phyloP scores from a whole-genome alignment of 805 yeast species.

The Danielozyma ontarioensis region DNA sequence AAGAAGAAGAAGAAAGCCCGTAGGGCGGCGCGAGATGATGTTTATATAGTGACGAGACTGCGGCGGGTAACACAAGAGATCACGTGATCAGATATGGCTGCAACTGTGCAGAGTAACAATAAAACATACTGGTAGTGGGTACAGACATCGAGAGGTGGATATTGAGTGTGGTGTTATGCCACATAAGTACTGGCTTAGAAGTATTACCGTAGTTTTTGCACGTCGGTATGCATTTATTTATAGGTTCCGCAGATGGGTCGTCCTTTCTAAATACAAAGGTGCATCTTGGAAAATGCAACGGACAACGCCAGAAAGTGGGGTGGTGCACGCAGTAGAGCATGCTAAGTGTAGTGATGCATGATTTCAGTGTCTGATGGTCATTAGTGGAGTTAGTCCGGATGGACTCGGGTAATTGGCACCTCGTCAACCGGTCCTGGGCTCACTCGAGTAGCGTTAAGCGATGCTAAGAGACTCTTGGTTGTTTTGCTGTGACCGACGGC shows the following conservation, averaged over 20 bases:
- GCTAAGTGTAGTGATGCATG: too few species aligned
- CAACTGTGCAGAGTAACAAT: too few species aligned
- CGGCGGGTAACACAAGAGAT: conserved; percentile 4
- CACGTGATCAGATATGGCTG: conserved; percentile 4
- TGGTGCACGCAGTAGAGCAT: too few species aligned
- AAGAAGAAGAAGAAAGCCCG: conserved; percentile 26
- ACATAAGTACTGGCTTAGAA: too few species aligned
- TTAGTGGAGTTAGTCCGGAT: conserved; percentile 1
- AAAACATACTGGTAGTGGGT: too few species aligned
- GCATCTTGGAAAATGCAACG: too few species aligned
- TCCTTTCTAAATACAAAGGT: neutral
- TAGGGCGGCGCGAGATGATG: neutral
- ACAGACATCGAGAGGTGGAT: too few species aligned
- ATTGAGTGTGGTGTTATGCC: too few species aligned
- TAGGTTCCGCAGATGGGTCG: neutral
- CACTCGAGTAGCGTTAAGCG: conserved; percentile 2
- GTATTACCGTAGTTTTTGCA: conserved; percentile 8
- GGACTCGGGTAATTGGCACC: conserved; percentile 1
- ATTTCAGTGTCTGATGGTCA: conserved; percentile 1
- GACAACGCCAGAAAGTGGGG: too few species aligned
- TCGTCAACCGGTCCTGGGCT: conserved; percentile 1
- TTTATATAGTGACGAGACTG: conserved; percentile 1
- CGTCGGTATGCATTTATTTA: conserved; percentile 5
- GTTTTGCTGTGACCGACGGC: conserved; percentile 12
- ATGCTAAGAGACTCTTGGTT: conserved; percentile 2